Percentiles rank a stretch among this genome's conserved stretches.
Conservation (phyloP, 345 rosid genomes). For the Bretschneidera sinensis region DNA sequence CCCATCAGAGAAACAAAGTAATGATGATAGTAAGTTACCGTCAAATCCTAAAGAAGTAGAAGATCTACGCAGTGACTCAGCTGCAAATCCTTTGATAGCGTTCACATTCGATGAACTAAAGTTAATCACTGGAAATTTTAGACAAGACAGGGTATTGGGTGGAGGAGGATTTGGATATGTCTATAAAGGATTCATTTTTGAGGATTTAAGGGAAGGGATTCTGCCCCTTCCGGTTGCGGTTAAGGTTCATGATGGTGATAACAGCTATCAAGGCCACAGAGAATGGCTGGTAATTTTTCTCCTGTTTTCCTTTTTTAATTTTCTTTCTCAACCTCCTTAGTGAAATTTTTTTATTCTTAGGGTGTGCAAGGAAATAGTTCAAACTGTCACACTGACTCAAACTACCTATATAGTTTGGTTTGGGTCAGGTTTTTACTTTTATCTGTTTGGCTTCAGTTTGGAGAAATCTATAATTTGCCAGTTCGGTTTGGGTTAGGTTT, state of each 20-base stretch:
- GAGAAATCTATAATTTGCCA: too few species aligned
- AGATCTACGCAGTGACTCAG: conserved; percentile 73
- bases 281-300: conserved; percentile 82
- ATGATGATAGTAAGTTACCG: conserved; percentile 61
- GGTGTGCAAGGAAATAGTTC: too few species aligned
- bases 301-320: not conserved
- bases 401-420: too few species aligned
- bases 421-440: too few species aligned
- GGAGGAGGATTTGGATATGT: conserved; percentile 98
- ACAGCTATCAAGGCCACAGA: conserved; percentile 89
- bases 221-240: conserved; percentile 79
- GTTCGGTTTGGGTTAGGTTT: too few species aligned
- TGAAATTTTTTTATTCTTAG: too few species aligned
- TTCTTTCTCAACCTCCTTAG: not conserved
- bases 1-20: conserved; percentile 31
- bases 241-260: conserved; percentile 92
- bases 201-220: conserved; percentile 58
- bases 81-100: conserved; percentile 76
- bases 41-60: conserved; percentile 96
- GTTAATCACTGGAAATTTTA: conserved; percentile 68
- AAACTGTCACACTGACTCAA: too few species aligned
- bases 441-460: too few species aligned
- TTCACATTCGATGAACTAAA: conserved; percentile 75
- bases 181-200: conserved; percentile 72
- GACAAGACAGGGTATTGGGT: conserved; percentile 90